These are phyloP conservation scores for Microdochium trichocladiopsis DNA, from an alignment of 2,329 filamentous ascomycete species.

Conservation along the genomic window DNA sequence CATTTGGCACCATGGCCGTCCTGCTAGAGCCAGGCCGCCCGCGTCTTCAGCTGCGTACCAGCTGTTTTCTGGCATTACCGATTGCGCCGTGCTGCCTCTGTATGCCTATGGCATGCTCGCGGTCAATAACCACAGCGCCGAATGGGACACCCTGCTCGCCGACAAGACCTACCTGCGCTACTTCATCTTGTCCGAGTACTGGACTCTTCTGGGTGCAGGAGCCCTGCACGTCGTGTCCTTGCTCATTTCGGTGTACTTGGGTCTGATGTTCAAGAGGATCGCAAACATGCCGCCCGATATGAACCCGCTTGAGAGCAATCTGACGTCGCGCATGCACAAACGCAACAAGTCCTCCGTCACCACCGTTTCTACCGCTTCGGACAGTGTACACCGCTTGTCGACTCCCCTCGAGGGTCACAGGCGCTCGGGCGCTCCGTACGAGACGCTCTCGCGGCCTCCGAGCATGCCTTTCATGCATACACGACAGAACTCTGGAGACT, in stretches of 20 bases:
- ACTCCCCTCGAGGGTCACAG: constrained; percentile 32
- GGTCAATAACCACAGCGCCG: constrained; percentile 31
- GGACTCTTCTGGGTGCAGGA: constrained; percentile 55
- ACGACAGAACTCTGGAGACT: constrained; percentile 55
- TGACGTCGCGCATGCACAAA: constrained; percentile 74
- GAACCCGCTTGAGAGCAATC: constrained; percentile 84
- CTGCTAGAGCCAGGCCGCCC: constrained; percentile 64
- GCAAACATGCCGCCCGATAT: constrained; percentile 79
- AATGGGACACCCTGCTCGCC: constrained; percentile 64
- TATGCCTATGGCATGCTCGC: constrained; percentile 48
- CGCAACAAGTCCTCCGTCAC: constrained; percentile 58
- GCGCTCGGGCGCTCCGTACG: constrained; percentile 34
- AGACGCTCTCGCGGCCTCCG: constrained; percentile 38
- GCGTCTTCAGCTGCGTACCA: constrained; percentile 84
- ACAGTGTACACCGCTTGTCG: constrained; percentile 54
- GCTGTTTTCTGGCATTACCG: constrained; percentile 70
- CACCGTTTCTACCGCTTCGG: constrained; percentile 29
- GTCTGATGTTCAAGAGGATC: constrained; percentile 76
- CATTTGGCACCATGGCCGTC: constrained; percentile 71
- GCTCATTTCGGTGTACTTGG: constrained; percentile 66
- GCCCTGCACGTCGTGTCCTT: constrained; percentile 67
- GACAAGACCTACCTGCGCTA: constrained; percentile 46
- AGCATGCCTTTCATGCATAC: constrained; percentile 77
- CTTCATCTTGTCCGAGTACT: constrained; percentile 62
- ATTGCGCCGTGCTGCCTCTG: constrained; percentile 49